These are phyloP conservation scores for Lepiota brunneoincarnata DNA, from an alignment of 768 basidiomycete genomes.

Conservation along the genomic window DNA sequence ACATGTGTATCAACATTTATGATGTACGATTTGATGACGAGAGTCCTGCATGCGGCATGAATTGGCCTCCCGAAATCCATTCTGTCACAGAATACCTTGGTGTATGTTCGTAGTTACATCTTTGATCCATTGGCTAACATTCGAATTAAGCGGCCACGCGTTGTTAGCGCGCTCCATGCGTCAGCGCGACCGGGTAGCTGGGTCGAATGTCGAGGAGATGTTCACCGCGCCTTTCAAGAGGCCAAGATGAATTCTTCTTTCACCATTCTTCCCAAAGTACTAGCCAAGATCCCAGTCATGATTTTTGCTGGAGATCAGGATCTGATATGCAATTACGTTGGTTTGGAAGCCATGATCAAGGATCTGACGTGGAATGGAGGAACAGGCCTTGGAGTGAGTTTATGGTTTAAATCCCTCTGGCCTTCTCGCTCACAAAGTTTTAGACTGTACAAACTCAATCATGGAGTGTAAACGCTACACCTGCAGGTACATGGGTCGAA, in stretches of 20 bases:
- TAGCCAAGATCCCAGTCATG: constrained; percentile 80
- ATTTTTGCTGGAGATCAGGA: constrained; percentile 96
- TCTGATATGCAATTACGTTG: constrained; percentile 94
- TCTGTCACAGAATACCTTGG: constrained; percentile 76
- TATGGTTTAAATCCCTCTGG: neutral
- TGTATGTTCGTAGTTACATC: constrained; percentile 44
- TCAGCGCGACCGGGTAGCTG: constrained; percentile 71
- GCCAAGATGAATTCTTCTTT: constrained; percentile 64
- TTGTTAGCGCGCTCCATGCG: constrained; percentile 83
- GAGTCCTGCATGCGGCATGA: constrained; percentile 90
- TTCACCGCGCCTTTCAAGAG: constrained; percentile 61
- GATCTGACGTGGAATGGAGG: constrained; percentile 83
- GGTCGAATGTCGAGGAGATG: constrained; percentile 78
- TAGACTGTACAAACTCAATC: constrained; percentile 68
- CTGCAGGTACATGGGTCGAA: constrained; percentile 89
- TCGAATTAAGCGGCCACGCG: constrained; percentile 59
- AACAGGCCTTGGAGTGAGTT: constrained; percentile 77
- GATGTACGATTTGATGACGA: constrained; percentile 90
- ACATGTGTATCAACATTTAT: constrained; percentile 91
- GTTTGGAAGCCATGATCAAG: constrained; percentile 83
- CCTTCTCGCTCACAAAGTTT: neutral
- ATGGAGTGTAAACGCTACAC: constrained; percentile 71
- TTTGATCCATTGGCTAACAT: constrained; percentile 1
- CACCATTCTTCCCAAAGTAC: constrained; percentile 70
- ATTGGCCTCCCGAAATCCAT: constrained; percentile 89